phyloP scores from a whole-genome alignment of 805 yeast species.

The Brettanomyces custersianus region DNA sequence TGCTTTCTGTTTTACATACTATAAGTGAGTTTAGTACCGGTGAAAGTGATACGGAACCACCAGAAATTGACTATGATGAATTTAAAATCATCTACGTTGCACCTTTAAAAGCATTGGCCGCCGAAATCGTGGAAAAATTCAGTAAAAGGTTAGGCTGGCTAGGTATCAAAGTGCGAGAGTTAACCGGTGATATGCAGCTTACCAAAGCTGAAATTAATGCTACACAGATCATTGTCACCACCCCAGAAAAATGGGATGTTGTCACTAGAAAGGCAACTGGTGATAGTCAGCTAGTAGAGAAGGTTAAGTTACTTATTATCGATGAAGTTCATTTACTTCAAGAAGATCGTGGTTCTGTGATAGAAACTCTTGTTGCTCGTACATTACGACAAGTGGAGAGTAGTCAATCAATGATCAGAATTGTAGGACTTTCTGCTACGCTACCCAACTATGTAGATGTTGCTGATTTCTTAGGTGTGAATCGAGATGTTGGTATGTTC shows the following conservation, averaged over 20 bases:
- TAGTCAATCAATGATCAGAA: conserved; percentile 86
- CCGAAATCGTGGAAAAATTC: conserved; percentile 91
- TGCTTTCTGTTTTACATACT: conserved; percentile 70
- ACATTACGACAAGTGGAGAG: conserved; percentile 92
- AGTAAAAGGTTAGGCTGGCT: conserved; percentile 71
- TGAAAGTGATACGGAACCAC: conserved; percentile 39
- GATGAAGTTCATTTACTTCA: conserved; percentile 96
- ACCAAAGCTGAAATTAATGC: conserved; percentile 69
- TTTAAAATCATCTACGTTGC: conserved; percentile 92
- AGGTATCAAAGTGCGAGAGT: conserved; percentile 77
- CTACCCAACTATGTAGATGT: conserved; percentile 88
- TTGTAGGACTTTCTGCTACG: conserved; percentile 92
- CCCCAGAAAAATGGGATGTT: conserved; percentile 97
- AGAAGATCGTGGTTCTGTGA: conserved; percentile 97
- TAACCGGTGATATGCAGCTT: conserved; percentile 94
- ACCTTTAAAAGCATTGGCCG: conserved; percentile 89
- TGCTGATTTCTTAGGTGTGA: conserved; percentile 90
- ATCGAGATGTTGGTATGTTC: conserved; percentile 84
- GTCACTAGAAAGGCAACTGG: conserved; percentile 91
- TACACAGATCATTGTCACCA: conserved; percentile 86
- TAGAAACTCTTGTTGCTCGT: conserved; percentile 90
- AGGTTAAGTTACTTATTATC: conserved; percentile 77
- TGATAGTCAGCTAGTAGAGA: conserved; percentile 74
- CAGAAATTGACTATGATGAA: conserved; percentile 70
- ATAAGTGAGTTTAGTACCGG: conserved; percentile 52